Evolutionary conservation across 192 early-diverging fungal genomes (phyloP).

Genomic region (Podochytrium sp.): DNA sequence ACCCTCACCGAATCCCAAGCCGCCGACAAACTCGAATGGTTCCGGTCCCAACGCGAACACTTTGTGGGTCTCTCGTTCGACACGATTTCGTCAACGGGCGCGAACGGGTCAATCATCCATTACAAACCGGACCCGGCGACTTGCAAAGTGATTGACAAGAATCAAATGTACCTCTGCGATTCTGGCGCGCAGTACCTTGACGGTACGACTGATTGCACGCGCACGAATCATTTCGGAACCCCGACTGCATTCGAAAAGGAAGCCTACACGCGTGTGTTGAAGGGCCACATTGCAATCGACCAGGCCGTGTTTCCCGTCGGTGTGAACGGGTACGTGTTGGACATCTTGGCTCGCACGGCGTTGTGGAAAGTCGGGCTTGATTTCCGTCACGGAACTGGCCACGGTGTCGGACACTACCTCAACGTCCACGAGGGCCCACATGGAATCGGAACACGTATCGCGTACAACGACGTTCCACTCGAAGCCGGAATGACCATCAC

Average conservation of each 20-base stretch:
- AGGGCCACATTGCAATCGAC: constrained; percentile 96
- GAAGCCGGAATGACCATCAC: constrained; percentile 93
- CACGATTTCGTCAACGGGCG: constrained; percentile 93
- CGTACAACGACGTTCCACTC: constrained; percentile 76
- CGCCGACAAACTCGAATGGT: constrained; percentile 80
- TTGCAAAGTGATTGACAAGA: constrained; percentile 74
- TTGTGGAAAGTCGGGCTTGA: constrained; percentile 94
- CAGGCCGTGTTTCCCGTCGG: constrained; percentile 85
- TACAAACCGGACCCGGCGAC: constrained; percentile 87
- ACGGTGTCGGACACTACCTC: constrained; percentile 94
- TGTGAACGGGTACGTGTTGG: constrained; percentile 79
- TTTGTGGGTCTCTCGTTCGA: constrained; percentile 95
- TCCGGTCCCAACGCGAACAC: constrained; percentile 73
- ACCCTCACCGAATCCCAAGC: constrained; percentile 83
- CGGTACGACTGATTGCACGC: constrained; percentile 97
- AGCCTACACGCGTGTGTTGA: constrained; percentile 95
- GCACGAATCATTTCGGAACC: constrained; percentile 87
- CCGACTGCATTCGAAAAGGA: constrained; percentile 86
- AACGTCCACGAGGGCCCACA: constrained; percentile 96
- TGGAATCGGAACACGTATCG: constrained; percentile 81
- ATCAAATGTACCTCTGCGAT: constrained; percentile 90
- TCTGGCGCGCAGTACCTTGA: constrained; percentile 96
- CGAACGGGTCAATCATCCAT: constrained; percentile 98
- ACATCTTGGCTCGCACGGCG: constrained; percentile 82
- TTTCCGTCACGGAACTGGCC: constrained; percentile 96